phyloP scores from a whole-genome alignment of 2,329 filamentous ascomycete species.

The Scopulariopsis brevicaulis region DNA sequence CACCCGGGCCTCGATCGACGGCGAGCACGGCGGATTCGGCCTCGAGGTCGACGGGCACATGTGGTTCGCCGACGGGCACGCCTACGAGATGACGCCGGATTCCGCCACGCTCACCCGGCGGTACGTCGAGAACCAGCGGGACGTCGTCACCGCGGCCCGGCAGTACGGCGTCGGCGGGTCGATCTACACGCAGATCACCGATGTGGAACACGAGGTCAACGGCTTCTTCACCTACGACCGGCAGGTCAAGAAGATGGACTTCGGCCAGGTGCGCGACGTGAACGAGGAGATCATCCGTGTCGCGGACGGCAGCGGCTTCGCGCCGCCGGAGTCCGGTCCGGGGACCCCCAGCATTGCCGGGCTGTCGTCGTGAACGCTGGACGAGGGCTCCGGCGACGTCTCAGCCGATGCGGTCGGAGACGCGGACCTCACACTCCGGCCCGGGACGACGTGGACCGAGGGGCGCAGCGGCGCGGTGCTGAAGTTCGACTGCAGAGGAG shows the following conservation, averaged over 20 bases:
- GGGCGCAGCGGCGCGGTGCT: too few relatives aligned
- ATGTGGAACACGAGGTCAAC: background rate
- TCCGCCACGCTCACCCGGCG: background rate
- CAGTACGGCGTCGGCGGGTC: background rate
- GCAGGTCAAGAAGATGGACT: background rate
- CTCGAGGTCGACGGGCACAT: background rate
- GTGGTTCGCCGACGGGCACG: background rate
- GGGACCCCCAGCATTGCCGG: too few relatives aligned
- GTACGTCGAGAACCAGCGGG: background rate
- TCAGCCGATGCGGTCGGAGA: too few relatives aligned
- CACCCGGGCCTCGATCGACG: background rate
- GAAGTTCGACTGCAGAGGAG: too few relatives aligned
- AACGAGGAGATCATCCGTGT: background rate
- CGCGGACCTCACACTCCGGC: too few relatives aligned
- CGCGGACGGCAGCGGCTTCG: background rate
- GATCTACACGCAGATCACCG: background rate
- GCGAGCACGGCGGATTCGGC: background rate
- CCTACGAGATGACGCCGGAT: background rate
- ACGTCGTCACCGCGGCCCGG: background rate
- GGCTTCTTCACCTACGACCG: background rate
- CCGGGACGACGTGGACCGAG: too few relatives aligned
- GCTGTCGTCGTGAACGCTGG: too few relatives aligned
- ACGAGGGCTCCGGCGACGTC: too few relatives aligned
- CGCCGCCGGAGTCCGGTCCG: too few relatives aligned
- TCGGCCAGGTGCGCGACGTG: background rate